Percentiles rank a stretch among this genome's conserved stretches.
phyloP scores from a whole-genome alignment of 495 filamentous ascomycete genomes.

The Wilcoxina mikolae region DNA sequence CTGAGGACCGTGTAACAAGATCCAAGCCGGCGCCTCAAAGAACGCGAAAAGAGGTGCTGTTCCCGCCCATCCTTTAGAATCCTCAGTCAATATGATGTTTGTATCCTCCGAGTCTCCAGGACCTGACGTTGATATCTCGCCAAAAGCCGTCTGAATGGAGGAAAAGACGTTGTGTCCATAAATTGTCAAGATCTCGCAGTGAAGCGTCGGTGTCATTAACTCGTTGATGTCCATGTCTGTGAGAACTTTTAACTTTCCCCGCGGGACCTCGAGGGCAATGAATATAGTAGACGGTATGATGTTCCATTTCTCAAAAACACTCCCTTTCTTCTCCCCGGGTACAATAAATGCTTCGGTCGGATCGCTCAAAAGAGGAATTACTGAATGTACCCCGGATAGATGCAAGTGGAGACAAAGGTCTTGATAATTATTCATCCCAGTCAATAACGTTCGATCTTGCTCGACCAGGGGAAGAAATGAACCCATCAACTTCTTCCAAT shows the following conservation, averaged over 20 bases:
- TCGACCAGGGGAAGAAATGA: constrained; percentile 23
- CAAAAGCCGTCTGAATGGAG: constrained; percentile 29
- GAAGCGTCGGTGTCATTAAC: not conserved
- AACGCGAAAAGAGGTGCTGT: constrained; percentile 25
- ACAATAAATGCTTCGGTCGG: no score
- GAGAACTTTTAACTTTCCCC: no score
- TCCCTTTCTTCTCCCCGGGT: no score
- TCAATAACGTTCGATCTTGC: constrained; percentile 17
- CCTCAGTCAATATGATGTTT: constrained; percentile 21
- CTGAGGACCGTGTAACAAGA: constrained; percentile 19
- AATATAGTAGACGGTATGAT: no score
- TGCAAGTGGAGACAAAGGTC: constrained; percentile 22
- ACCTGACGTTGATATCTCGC: constrained; percentile 6
- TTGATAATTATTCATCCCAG: constrained; percentile 26
- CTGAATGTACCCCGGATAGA: constrained; percentile 21
- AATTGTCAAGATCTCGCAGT: constrained; percentile 8
- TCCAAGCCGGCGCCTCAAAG: constrained; percentile 26
- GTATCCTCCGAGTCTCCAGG: constrained; percentile 1
- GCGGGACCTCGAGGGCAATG: no score
- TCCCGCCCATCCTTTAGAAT: constrained; percentile 25
- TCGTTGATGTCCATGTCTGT: not conserved
- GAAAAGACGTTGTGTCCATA: constrained; percentile 26
- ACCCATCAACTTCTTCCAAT: constrained; percentile 30
- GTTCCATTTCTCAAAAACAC: no score
- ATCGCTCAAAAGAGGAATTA: constrained; percentile 22